Evolutionary conservation across 352 stramenopile genomes (phyloP).

Genomic region (Globisporangium canariense): DNA sequence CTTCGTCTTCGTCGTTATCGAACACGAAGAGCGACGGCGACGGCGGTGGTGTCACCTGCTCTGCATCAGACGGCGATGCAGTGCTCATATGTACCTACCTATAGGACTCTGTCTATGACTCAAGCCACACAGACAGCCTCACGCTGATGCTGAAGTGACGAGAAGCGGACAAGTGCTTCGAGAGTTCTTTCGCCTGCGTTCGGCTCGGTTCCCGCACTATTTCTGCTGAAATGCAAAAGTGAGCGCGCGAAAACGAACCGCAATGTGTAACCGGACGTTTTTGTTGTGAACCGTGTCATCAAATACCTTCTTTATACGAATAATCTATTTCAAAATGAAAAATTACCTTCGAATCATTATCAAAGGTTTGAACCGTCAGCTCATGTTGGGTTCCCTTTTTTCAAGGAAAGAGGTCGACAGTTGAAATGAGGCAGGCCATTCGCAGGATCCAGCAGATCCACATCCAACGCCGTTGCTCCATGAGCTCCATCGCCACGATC

Average conservation of each 20-base stretch:
- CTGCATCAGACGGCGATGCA: background rate
- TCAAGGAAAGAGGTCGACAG: background rate
- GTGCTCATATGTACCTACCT: background rate
- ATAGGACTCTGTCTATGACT: background rate
- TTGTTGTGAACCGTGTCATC: background rate
- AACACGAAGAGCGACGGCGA: constrained; percentile 9
- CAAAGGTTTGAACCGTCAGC: background rate
- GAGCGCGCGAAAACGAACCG: constrained; percentile 12
- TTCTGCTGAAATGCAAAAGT: constrained; percentile 2
- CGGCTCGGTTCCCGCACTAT: constrained; percentile 12
- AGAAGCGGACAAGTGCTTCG: background rate
- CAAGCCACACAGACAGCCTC: background rate
- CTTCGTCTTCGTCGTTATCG: background rate
- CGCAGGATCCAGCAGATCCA: constrained; percentile 1
- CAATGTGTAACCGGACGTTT: background rate
- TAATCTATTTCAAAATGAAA: background rate
- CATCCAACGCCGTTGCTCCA: background rate
- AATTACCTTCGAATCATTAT: background rate
- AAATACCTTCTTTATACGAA: background rate
- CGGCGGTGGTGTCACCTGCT: constrained; percentile 12
- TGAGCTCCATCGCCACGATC: constrained; percentile 10
- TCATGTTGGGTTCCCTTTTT: background rate
- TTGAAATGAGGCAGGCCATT: background rate
- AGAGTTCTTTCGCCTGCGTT: constrained; percentile 2
- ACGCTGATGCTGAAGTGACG: constrained; percentile 1